Evolutionary conservation across 2,329 filamentous ascomycete species (phyloP), one percentile per base, ranked within the genome.

Genomic region (Fusarium gaditjirri): DNA sequence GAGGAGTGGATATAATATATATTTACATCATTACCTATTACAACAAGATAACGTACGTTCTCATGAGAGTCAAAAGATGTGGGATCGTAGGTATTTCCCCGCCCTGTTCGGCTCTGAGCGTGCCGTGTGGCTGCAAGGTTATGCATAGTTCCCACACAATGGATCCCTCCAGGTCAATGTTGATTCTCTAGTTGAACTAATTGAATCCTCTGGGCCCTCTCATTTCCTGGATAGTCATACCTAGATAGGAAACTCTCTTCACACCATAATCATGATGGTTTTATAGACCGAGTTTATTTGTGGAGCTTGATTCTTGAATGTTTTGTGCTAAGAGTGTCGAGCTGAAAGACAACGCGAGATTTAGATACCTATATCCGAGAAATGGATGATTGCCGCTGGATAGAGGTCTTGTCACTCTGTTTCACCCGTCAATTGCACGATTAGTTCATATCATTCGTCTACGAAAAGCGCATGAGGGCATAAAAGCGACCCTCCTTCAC

Each of bases 31-130:
- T 35, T 42, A 17, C 33, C 17, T 41, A 41, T 36, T 33, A 29
- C 41, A 29, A 33, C 14, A 35, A 49, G 38, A 46, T 55, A 43
- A 53, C 44, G 38, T 19, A 36, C 17, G 47, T 38, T 39, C 49
- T 42, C 23, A 41, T 29, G 25, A 52, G 44, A 60, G 53, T 54
- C 44, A 35, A 53, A 29, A 53, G 49, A 55, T 55, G 50, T 57
- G 49, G 23, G 27, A 23, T 33, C n/a, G 21, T 25, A 47, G 42
- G 36, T 21, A 49, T 31, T 25, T 23, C 70, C 69, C 68, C 64
- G 53, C 59, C 57, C 49, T 29, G 58, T 47, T 72, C 70, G 70
- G 70, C 70, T 61, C 27, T 73, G 47, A 54, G 58, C 44, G 66
- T 72, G 70, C 68, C 65, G 59, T 54, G 56, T 23, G 36, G 36